Conservation (phyloP, 805 yeast species). For the Suhomyces emberorum region DNA sequence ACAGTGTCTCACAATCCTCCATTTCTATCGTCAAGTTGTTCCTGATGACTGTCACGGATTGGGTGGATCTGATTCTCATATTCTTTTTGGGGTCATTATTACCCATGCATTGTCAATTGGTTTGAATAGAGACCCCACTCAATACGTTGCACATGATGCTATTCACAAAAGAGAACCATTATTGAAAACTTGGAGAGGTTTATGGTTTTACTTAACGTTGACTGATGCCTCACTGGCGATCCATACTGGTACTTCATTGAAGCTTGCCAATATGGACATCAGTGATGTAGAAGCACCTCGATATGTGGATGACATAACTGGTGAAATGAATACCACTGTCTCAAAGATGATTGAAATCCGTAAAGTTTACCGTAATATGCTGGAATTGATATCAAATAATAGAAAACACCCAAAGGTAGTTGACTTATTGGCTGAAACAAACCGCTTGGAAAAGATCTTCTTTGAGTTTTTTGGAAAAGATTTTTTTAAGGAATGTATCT, state of each 20-base stretch:
- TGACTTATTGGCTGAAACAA: conserved; percentile 34
- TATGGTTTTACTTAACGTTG: conserved; percentile 32
- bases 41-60: conserved; percentile 44
- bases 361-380: conserved; percentile 27
- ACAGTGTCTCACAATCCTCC: conserved; percentile 30
- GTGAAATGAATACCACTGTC: conserved; percentile 12
- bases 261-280: conserved; percentile 23
- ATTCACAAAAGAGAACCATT: conserved; percentile 26
- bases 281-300: conserved; percentile 34
- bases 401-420: conserved; percentile 30
- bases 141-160: conserved; percentile 25
- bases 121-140: conserved; percentile 37
- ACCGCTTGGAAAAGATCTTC: conserved; percentile 33
- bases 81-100: conserved; percentile 34
- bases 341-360: conserved; percentile 17
- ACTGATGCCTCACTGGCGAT: conserved; percentile 33
- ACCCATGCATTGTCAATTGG: conserved; percentile 41
- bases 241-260: conserved; percentile 30
- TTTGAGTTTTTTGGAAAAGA: conserved; percentile 39
- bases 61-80: conserved; percentile 38
- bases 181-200: conserved; percentile 31
- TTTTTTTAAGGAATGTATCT: conserved; percentile 37
- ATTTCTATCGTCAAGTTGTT: conserved; percentile 34
- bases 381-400: conserved; percentile 25
- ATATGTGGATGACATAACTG: conserved; percentile 12